phyloP scores from a whole-genome alignment of 208 protist species.

The Leptomonas pyrrhocoris region DNA sequence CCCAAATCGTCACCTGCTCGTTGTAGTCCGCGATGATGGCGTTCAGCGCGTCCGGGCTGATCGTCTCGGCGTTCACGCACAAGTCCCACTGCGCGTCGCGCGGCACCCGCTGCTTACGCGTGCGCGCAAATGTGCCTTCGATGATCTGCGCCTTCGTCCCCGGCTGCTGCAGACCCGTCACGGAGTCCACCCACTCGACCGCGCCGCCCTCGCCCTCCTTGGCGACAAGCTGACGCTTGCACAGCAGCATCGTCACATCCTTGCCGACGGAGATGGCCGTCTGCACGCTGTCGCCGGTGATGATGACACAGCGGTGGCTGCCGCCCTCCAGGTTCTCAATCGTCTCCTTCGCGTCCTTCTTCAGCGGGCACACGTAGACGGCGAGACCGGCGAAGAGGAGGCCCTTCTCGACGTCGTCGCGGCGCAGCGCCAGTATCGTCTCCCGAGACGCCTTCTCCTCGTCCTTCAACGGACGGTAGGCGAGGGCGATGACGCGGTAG shows the following conservation, averaged over 20 bases:
- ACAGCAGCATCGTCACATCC: conserved; percentile 87
- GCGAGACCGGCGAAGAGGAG: conserved; percentile 97
- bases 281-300: conserved; percentile 98
- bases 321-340: conserved; percentile 84
- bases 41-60: conserved; percentile 41
- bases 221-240: conserved; percentile 69
- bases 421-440: conserved; percentile 54
- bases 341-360: conserved; percentile 88
- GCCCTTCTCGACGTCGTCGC: conserved; percentile 89
- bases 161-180: conserved; percentile 40
- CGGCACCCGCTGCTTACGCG: conserved; percentile 37
- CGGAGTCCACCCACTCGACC: conserved; percentile 73
- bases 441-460: conserved; percentile 50
- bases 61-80: conserved; percentile 81
- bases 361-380: conserved; percentile 95
- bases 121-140: conserved; percentile 64
- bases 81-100: conserved; percentile 75
- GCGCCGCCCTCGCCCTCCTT: conserved; percentile 24
- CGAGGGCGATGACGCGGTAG: conserved; percentile 97
- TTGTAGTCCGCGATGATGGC: conserved; percentile 70
- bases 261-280: conserved; percentile 97
- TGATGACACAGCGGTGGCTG: conserved; percentile 94
- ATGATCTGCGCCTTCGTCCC: conserved; percentile 37
- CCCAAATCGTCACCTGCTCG: conserved; percentile 89
- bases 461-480: conserved; percentile 78